Conservation (phyloP, 2,329 filamentous ascomycete genomes). For the Ustulina deusta region DNA sequence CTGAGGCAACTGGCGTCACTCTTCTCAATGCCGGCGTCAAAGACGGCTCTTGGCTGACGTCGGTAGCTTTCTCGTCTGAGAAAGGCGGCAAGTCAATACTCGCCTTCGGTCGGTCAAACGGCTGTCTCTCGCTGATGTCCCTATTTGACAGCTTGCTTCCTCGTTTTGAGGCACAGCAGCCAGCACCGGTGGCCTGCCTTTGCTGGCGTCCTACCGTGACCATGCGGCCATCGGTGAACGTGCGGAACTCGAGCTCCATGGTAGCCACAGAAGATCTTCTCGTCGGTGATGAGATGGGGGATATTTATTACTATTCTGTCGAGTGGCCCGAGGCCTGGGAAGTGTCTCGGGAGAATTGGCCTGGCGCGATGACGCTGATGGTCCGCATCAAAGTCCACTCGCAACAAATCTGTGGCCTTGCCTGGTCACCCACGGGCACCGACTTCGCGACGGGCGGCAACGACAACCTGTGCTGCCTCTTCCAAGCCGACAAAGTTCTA, state of each 20-base stretch:
- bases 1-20: conserved; percentile 76
- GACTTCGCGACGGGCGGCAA: conserved; percentile 91
- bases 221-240: conserved; percentile 64
- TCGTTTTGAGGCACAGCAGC: conserved; percentile 81
- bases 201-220: conserved; percentile 78
- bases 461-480: conserved; percentile 89
- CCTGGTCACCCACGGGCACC: conserved; percentile 82
- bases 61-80: conserved; percentile 88
- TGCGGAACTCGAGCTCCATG: conserved; percentile 58
- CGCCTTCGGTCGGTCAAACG: conserved; percentile 84
- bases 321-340: conserved; percentile 82
- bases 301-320: conserved; percentile 87
- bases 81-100: conserved; percentile 82
- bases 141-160: conserved; percentile 74
- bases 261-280: conserved; percentile 85
- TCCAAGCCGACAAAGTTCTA: conserved; percentile 73
- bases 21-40: conserved; percentile 61
- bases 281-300: conserved; percentile 85
- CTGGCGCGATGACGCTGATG: conserved; percentile 81
- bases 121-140: conserved; percentile 81
- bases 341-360: conserved; percentile 74
- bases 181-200: conserved; percentile 80
- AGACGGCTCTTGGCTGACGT: conserved; percentile 75
- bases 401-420: conserved; percentile 93
- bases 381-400: conserved; percentile 81